Conservation (phyloP, 2,329 filamentous ascomycete species). For the Pestalotiopsis sp. region DNA sequence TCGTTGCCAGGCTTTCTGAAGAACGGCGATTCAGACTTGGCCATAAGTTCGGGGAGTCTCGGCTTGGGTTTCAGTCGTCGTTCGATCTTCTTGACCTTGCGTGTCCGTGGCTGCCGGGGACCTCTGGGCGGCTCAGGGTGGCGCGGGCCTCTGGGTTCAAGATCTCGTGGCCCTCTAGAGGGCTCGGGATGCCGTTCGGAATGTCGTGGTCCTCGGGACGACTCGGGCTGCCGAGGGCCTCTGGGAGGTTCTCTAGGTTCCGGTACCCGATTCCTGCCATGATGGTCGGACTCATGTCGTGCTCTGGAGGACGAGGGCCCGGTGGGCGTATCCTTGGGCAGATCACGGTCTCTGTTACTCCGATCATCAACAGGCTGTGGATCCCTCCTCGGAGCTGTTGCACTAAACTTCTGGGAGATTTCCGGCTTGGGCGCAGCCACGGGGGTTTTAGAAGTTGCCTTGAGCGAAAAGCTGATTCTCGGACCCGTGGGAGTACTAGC, state of each 20-base stretch:
- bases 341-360: slow-evolving; percentile 19
- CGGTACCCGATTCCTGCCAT: slow-evolving; percentile 23
- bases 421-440: slow-evolving; percentile 63
- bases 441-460: slow-evolving; percentile 66
- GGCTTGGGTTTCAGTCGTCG: slow-evolving; percentile 74
- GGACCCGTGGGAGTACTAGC: slow-evolving; percentile 44
- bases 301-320: slow-evolving; percentile 34
- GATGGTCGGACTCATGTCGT: slow-evolving; percentile 29
- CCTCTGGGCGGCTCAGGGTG: slow-evolving; percentile 12
- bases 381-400: slow-evolving; percentile 54
- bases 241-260: background rate
- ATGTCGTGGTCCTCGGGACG: slow-evolving; percentile 16
- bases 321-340: slow-evolving; percentile 16
- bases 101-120: slow-evolving; percentile 37
- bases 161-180: slow-evolving; percentile 16
- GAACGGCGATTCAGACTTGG: slow-evolving; percentile 84
- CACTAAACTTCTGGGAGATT: slow-evolving; percentile 71
- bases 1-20: slow-evolving; percentile 96
- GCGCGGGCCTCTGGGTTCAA: slow-evolving; percentile 28
- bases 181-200: slow-evolving; percentile 12
- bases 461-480: slow-evolving; percentile 94
- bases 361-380: slow-evolving; percentile 40
- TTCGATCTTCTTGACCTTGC: slow-evolving; percentile 69
- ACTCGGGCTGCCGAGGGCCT: slow-evolving; percentile 7
- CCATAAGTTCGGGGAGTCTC: slow-evolving; percentile 70